Conservation (phyloP, 1,139 yeast species). For the Candida dubliniensis region DNA sequence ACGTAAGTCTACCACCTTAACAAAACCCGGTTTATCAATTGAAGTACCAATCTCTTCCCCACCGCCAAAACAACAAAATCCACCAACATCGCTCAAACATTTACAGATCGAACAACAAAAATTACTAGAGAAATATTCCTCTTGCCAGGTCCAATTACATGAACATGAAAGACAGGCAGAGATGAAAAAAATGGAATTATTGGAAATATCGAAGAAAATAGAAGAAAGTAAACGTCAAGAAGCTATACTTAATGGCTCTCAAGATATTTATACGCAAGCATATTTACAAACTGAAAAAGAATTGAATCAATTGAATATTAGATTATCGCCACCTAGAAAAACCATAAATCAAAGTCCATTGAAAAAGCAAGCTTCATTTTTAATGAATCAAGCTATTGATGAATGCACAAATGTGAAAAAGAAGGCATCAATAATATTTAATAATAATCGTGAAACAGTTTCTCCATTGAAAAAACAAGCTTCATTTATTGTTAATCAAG, state of each 20-base stretch:
- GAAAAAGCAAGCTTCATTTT: conserved; percentile 11
- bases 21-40: conserved; percentile 1
- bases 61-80: not conserved
- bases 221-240: conserved; percentile 15
- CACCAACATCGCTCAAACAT: conserved; percentile 7
- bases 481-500: conserved; percentile 5
- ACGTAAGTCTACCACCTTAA: not conserved
- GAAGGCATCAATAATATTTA: conserved; percentile 9
- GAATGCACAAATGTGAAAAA: conserved; percentile 11
- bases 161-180: conserved; percentile 26
- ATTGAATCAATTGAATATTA: conserved; percentile 9
- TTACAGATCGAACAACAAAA: conserved; percentile 12
- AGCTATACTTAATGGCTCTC: conserved; percentile 7
- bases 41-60: not conserved
- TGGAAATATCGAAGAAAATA: conserved; percentile 26
- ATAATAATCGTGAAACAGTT: not conserved
- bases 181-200: conserved; percentile 26
- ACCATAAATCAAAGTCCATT: not conserved
- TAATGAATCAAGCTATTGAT: conserved; percentile 9
- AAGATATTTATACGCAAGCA: conserved; percentile 13
- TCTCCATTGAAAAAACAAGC: conserved; percentile 8
- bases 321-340: conserved; percentile 1
- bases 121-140: conserved; percentile 16
- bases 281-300: conserved; percentile 12
- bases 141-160: conserved; percentile 26